Evolutionary conservation across 148 eudicot species (phyloP), one percentile per base, ranked within the genome.

Genomic region (Amaranthus cruentus): DNA sequence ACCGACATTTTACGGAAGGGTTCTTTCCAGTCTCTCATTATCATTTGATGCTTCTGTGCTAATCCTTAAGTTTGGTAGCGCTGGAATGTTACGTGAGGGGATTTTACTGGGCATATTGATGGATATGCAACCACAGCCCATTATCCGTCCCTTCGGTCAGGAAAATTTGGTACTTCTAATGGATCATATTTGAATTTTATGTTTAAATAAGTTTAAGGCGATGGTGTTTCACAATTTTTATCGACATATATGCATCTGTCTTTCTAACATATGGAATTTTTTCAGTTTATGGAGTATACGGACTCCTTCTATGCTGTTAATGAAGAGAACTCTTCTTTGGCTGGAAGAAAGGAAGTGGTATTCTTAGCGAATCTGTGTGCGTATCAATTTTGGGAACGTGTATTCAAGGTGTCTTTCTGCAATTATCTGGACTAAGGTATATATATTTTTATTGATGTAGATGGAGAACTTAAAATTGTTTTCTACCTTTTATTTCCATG

Each of bases 11-110:
- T 91, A 88, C 77, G 98, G 98, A 70, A 83, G 85, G 67, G 60
- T 94, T 81, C 93, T 94, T 63, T 63, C 90, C 61, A 88, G 91
- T 60, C 89, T 91, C 78, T 86, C 98, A 51, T 74, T 94, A 55
- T 94, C 97, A 47, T 91, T 94, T 67, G 95, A 94, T 80, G 91
- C 97, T 72, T 87, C 98, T 47, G 75, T 89, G 75, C 84, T 94
- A 46, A 84, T 91, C 73, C 81, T 94, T 52, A 94, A 91, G 83
- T 91, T 94, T 80, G 97, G 87, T 74, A 81, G 72, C 21, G 72
- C 83, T 68, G 98, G 98, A 77, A 82, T 88, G 91, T 80, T 91
- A 59, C 90, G 88, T 53, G 98, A 94, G 84, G 98, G 98, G 67
- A 91, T 94, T 81, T 61, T 94, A 56, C 86, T 94, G 72, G 98